These are phyloP conservation scores for Fusarium burgessii DNA, from an alignment of 2,329 filamentous ascomycete genomes.

Conservation along the genomic window DNA sequence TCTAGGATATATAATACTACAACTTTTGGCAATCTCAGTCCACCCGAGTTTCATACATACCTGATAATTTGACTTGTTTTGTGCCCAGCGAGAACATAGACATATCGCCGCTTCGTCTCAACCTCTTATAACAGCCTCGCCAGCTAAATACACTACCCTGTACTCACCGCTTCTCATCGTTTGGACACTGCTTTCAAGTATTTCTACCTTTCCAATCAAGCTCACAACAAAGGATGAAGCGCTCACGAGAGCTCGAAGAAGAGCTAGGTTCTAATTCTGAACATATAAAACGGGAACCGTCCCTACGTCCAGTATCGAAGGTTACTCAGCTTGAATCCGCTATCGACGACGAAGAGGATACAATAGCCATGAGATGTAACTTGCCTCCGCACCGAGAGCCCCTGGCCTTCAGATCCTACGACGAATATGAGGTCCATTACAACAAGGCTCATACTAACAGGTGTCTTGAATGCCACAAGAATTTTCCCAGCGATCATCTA, in stretches of 20 bases:
- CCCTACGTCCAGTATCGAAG: conserved; percentile 60
- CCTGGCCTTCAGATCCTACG: conserved; percentile 77
- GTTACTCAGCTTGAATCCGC: conserved; percentile 69
- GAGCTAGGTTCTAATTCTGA: conserved; percentile 51
- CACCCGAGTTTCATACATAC: not conserved
- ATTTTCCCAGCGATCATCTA: conserved; percentile 87
- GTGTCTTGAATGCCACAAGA: conserved; percentile 85
- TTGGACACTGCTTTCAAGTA: conserved; percentile 40
- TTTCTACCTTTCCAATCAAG: conserved; percentile 45
- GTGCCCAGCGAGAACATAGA: not conserved
- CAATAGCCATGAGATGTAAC: conserved; percentile 77
- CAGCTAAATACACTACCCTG: conserved; percentile 22
- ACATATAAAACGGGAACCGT: conserved; percentile 31
- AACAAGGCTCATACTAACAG: conserved; percentile 83
- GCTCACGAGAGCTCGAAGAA: conserved; percentile 70
- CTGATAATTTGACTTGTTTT: not conserved
- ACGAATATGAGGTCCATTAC: conserved; percentile 91
- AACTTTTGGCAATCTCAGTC: not conserved
- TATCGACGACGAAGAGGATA: conserved; percentile 50
- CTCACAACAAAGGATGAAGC: conserved; percentile 65
- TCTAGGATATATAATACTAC: not conserved
- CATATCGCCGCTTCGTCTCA: not conserved
- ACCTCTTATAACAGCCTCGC: not conserved
- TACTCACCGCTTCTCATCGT: conserved; percentile 39
- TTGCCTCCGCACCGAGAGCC: conserved; percentile 82